phyloP scores from a whole-genome alignment of 2,329 filamentous ascomycete genomes.

The Xylaria sp. region DNA sequence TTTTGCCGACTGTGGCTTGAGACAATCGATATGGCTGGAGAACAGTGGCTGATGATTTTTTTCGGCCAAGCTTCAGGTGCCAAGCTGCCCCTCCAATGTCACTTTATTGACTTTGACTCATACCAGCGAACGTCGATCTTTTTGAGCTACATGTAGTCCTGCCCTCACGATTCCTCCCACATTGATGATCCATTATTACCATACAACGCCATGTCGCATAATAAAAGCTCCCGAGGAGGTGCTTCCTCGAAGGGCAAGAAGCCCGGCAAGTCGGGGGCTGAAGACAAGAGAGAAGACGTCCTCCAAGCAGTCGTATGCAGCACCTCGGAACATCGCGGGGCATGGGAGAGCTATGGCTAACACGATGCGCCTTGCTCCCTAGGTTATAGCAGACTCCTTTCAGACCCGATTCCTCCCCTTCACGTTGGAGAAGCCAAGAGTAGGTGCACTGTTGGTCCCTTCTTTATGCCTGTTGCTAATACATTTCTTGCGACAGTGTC shows the following conservation, averaged over 20 bases:
- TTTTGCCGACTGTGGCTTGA: no score
- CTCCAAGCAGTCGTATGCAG: slow-evolving; percentile 47
- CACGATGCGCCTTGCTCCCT: slow-evolving; percentile 5
- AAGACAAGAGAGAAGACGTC: slow-evolving; percentile 62
- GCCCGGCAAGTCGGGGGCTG: slow-evolving; percentile 49
- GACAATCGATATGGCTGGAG: not conserved
- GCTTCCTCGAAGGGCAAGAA: slow-evolving; percentile 55
- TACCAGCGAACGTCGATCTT: not conserved
- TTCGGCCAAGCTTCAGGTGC: no score
- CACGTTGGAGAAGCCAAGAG: slow-evolving; percentile 83
- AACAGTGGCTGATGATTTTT: not conserved
- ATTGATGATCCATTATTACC: not conserved
- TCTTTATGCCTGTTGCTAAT: slow-evolving; percentile 19
- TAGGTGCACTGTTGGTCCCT: slow-evolving; percentile 46
- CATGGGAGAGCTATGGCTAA: slow-evolving; percentile 17
- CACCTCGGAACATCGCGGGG: slow-evolving; percentile 16
- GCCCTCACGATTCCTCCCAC: not conserved
- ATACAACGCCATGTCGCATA: slow-evolving; percentile 31
- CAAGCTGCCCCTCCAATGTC: not conserved
- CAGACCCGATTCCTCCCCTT: slow-evolving; percentile 91
- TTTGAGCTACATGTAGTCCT: not conserved
- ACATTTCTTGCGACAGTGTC: slow-evolving; percentile 63
- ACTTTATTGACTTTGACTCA: not conserved
- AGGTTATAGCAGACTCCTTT: slow-evolving; percentile 93
- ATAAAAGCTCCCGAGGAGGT: slow-evolving; percentile 32